Evolutionary conservation across 108 stramenopile species (phyloP).

Genomic region (Stephanodiscus minutulus): DNA sequence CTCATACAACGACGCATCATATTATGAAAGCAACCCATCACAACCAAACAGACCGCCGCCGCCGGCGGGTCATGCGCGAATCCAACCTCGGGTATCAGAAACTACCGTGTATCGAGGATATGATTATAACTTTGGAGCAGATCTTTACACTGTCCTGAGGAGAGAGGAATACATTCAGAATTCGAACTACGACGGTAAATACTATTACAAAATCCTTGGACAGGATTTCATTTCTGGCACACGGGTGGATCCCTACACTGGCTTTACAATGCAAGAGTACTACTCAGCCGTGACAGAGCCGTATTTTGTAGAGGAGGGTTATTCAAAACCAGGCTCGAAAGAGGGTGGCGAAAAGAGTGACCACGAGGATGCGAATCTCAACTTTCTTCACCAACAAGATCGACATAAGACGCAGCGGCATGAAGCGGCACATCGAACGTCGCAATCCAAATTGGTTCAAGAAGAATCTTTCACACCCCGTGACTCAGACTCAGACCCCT

Average conservation of each 20-base stretch:
- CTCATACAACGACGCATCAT: conserved; percentile 6
- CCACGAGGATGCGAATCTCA: conserved; percentile 5
- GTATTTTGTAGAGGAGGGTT: conserved; percentile 68
- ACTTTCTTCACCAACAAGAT: conserved; percentile 10
- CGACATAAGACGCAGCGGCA: conserved; percentile 13
- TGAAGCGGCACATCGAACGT: conserved; percentile 38
- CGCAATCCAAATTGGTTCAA: conserved; percentile 38
- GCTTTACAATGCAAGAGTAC: conserved; percentile 37
- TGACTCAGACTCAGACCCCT: conserved; percentile 16
- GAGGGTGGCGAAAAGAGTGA: conserved; percentile 1
- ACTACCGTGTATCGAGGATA: conserved; percentile 41
- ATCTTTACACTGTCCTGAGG: conserved; percentile 43
- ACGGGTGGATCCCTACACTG: conserved; percentile 58
- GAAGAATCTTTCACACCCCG: conserved; percentile 34
- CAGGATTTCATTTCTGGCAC: conserved; percentile 59
- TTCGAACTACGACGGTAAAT: conserved; percentile 35
- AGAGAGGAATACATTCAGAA: conserved; percentile 41
- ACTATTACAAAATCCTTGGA: conserved; percentile 35
- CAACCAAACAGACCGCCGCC: conserved; percentile 18
- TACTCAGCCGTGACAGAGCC: conserved; percentile 67
- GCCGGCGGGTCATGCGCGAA: conserved; percentile 9
- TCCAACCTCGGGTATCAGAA: conserved; percentile 39
- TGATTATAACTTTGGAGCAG: conserved; percentile 21
- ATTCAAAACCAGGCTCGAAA: conserved; percentile 16
- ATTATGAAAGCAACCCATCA: conserved; percentile 16